A percentile compares a stretch with the other conserved stretches of the same genome.
Conservation (phyloP, 2,329 filamentous ascomycete genomes). For the Aspergillus eucalypticola region DNA sequence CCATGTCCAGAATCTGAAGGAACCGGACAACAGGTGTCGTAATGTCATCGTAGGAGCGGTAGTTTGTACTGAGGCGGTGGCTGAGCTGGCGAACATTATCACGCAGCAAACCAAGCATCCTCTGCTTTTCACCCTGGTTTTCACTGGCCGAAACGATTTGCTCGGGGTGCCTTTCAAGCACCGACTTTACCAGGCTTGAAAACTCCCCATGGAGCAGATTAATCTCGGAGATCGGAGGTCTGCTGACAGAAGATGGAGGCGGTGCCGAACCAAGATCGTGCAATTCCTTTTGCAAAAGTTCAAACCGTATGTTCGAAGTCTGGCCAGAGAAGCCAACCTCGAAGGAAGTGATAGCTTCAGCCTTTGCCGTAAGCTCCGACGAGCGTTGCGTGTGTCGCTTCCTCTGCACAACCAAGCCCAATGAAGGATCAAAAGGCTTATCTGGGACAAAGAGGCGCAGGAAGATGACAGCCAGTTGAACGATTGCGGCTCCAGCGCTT, state of each 20-base stretch:
- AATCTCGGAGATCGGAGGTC: constrained; percentile 69
- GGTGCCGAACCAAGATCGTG: constrained; percentile 66
- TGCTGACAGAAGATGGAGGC: constrained; percentile 66
- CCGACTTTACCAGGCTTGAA: constrained; percentile 68
- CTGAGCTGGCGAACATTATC: constrained; percentile 69
- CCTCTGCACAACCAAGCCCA: constrained; percentile 63
- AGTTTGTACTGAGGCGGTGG: constrained; percentile 67
- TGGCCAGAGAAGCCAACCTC: constrained; percentile 69
- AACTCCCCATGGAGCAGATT: constrained; percentile 79
- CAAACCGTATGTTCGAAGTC: constrained; percentile 64
- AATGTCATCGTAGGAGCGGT: constrained; percentile 82
- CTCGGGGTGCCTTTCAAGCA: constrained; percentile 49
- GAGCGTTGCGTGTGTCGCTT: constrained; percentile 60
- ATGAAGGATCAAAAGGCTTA: constrained; percentile 77
- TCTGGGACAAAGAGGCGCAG: constrained; percentile 83
- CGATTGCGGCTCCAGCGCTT: constrained; percentile 65
- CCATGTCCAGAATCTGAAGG: constrained; percentile 74
- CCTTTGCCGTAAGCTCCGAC: constrained; percentile 55
- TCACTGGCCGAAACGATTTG: constrained; percentile 25
- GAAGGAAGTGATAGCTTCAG: constrained; percentile 64
- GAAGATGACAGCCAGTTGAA: constrained; percentile 71
- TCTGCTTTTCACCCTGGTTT: constrained; percentile 19
- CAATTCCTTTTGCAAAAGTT: constrained; percentile 64
- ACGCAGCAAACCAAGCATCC: constrained; percentile 47
- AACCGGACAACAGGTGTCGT: constrained; percentile 76